phyloP scores from a whole-genome alignment of 75 land plant species.

The Pseudotsuga menziesii region DNA sequence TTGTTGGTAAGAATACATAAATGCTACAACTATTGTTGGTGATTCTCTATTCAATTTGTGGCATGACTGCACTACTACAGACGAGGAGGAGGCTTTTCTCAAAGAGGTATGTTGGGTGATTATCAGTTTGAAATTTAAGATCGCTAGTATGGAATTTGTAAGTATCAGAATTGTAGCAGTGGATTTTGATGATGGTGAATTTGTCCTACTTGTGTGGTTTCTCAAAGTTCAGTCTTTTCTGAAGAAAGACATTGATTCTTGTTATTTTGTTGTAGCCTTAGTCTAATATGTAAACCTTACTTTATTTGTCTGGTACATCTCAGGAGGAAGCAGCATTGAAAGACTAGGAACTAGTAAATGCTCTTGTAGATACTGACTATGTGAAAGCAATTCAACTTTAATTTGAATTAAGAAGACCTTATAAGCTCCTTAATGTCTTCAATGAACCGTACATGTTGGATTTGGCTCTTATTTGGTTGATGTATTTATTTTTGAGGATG shows the following conservation, averaged over 20 bases:
- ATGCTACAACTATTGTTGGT: conserved; percentile 77
- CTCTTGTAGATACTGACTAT: conserved; percentile 82
- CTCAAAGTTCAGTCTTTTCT: background rate
- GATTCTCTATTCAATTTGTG: conserved; percentile 86
- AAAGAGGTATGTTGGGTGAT: conserved; percentile 50
- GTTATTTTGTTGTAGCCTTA: background rate
- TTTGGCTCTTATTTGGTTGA: background rate
- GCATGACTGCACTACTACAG: conserved; percentile 79
- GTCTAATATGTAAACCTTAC: background rate
- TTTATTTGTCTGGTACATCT: background rate
- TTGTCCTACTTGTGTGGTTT: background rate
- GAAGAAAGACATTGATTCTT: background rate
- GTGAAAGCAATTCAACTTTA: conserved; percentile 81
- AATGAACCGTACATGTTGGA: conserved; percentile 62
- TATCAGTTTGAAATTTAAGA: background rate
- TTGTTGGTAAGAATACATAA: conserved; percentile 75
- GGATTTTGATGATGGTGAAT: background rate
- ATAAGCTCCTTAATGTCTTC: conserved; percentile 74
- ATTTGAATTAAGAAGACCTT: conserved; percentile 83
- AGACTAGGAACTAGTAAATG: conserved; percentile 93
- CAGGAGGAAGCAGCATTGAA: conserved; percentile 85
- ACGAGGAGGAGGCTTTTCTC: conserved; percentile 80
- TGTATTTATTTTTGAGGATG: background rate
- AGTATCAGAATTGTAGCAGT: background rate
- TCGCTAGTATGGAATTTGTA: background rate